These are phyloP conservation scores for Bondarzewia mesenterica DNA, from an alignment of 1,284 basidiomycete genomes.

Conservation along the genomic window DNA sequence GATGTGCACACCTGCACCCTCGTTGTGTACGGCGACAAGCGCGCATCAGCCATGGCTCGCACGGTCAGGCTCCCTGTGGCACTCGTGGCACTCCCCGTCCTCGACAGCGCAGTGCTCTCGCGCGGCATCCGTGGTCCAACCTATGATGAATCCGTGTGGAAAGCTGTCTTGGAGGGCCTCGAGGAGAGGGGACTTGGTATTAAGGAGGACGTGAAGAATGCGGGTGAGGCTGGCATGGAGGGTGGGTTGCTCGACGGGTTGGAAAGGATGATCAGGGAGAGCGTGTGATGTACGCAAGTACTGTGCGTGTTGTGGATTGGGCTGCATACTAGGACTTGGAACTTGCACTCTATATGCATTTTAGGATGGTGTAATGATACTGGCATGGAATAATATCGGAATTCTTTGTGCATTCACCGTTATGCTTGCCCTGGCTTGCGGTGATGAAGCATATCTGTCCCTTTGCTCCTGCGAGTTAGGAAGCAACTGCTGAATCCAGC, in stretches of 20 bases:
- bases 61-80: conserved; percentile 85
- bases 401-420: no score
- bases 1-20: conserved; percentile 73
- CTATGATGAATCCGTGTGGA: conserved; percentile 50
- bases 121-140: conserved; percentile 65
- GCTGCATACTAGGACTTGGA: no score
- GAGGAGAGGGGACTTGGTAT: conserved; percentile 60
- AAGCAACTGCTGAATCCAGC: no score
- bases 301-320: no score
- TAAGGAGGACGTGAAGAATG: conserved; percentile 38
- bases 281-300: no score
- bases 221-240: conserved; percentile 20
- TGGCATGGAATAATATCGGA: no score
- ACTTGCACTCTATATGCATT: no score
- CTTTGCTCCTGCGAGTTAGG: no score
- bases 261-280: not conserved
- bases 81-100: conserved; percentile 64
- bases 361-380: no score
- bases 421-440: no score
- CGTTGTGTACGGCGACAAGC: conserved; percentile 60
- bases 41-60: conserved; percentile 78
- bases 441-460: no score
- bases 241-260: conserved; percentile 15
- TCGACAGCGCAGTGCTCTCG: conserved; percentile 56
- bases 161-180: conserved; percentile 52